Conservation (phyloP, 2,329 filamentous ascomycete species). For the Scedosporium aurantiacum region DNA sequence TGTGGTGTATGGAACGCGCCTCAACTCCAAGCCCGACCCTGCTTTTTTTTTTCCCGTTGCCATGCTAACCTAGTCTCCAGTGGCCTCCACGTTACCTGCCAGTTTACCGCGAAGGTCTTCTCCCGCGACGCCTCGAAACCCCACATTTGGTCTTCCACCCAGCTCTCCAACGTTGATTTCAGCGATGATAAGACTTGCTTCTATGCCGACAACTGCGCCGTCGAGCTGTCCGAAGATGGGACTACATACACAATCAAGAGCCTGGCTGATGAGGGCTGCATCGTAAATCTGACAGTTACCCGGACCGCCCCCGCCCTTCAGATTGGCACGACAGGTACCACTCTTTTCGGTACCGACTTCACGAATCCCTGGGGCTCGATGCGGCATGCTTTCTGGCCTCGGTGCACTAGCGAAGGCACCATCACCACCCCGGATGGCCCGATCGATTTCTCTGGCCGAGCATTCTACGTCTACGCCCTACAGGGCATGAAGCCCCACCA, state of each 20-base stretch:
- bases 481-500: constrained; percentile 99
- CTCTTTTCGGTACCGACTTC: constrained; percentile 77
- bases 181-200: constrained; percentile 74
- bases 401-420: constrained; percentile 69
- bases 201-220: constrained; percentile 72
- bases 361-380: constrained; percentile 83
- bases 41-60: background rate
- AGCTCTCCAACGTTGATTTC: constrained; percentile 69
- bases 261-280: constrained; percentile 63
- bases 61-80: constrained; percentile 34
- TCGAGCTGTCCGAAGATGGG: constrained; percentile 80
- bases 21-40: background rate
- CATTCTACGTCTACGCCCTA: constrained; percentile 71
- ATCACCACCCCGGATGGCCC: constrained; percentile 75
- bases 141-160: constrained; percentile 74
- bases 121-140: constrained; percentile 61
- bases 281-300: constrained; percentile 79
- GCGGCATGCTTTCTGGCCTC: constrained; percentile 90
- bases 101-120: constrained; percentile 93
- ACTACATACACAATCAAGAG: constrained; percentile 83
- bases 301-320: constrained; percentile 70
- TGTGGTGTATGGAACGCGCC: constrained; percentile 57
- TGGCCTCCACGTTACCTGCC: constrained; percentile 77
- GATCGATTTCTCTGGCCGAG: constrained; percentile 70
- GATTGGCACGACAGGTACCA: constrained; percentile 72